A percentile compares a stretch with the other conserved stretches of the same genome.
phyloP scores from a whole-genome alignment of 257 asterid species.

The Plantago ovata region DNA sequence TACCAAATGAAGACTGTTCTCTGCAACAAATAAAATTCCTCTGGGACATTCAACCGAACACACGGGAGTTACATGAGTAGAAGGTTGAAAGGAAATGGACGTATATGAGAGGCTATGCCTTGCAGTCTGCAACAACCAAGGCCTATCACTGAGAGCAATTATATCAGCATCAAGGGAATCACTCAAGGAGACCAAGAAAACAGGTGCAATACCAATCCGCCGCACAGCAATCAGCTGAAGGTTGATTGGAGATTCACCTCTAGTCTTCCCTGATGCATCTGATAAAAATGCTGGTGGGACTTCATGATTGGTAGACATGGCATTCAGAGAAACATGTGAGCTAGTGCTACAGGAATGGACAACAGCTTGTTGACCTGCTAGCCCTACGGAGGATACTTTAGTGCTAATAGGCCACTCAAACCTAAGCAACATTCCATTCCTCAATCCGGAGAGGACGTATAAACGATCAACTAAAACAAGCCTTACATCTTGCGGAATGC shows the following conservation, averaged over 20 bases:
- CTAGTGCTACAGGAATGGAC: conserved; percentile 39
- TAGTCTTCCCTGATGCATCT: conserved; percentile 38
- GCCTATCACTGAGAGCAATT: conserved; percentile 96
- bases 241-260: conserved; percentile 43
- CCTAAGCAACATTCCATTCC: conserved; percentile 98
- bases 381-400: conserved; percentile 29
- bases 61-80: conserved; percentile 96
- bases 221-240: conserved; percentile 94
- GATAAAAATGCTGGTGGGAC: conserved; percentile 28
- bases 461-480: conserved; percentile 82
- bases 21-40: conserved; percentile 93
- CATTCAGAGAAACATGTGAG: conserved; percentile 26
- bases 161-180: conserved; percentile 84
- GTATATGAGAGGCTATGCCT: conserved; percentile 93
- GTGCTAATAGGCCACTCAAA: conserved; percentile 89
- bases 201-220: conserved; percentile 94
- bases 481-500: conserved; percentile 93
- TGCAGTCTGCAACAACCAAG: conserved; percentile 96
- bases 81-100: conserved; percentile 89
- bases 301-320: conserved; percentile 33
- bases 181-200: conserved; percentile 76
- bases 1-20: conserved; percentile 95
- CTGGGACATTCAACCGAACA: conserved; percentile 81
- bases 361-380: conserved; percentile 33
- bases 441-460: conserved; percentile 86